Conservation (phyloP, 1,139 yeast species). For the Zygosaccharomyces sapae region DNA sequence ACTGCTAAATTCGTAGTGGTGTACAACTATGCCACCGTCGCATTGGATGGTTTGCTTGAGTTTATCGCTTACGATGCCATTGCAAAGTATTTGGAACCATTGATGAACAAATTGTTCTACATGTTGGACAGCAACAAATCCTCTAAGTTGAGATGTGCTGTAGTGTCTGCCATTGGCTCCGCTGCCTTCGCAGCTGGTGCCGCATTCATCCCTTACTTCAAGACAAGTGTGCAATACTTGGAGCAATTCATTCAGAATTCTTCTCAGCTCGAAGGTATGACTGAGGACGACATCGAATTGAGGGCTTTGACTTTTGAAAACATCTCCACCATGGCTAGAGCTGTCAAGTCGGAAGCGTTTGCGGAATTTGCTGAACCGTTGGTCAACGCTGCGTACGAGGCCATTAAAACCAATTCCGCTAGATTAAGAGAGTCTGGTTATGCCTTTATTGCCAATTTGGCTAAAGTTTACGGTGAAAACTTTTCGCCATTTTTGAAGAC, state of each 20-base stretch:
- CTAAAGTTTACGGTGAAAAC: constrained; percentile 88
- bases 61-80: constrained; percentile 86
- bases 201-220: constrained; percentile 79
- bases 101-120: constrained; percentile 82
- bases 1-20: constrained; percentile 77
- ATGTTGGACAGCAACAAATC: constrained; percentile 64
- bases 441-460: constrained; percentile 91
- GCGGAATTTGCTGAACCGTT: constrained; percentile 82
- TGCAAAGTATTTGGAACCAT: constrained; percentile 74
- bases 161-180: constrained; percentile 94
- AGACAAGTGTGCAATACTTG: constrained; percentile 70
- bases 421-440: constrained; percentile 93
- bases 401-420: constrained; percentile 72
- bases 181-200: constrained; percentile 95
- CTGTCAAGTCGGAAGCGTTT: constrained; percentile 89
- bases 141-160: constrained; percentile 73
- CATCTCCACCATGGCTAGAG: constrained; percentile 91
- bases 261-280: constrained; percentile 62
- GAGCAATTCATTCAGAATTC: constrained; percentile 75
- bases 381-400: constrained; percentile 80
- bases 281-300: constrained; percentile 76
- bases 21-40: constrained; percentile 86
- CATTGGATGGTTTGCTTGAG: constrained; percentile 88
- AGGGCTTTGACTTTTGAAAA: constrained; percentile 92
- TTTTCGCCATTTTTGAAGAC: constrained; percentile 81